Evolutionary conservation across 192 early-diverging fungal genomes (phyloP), one percentile per base, ranked within the genome.

Genomic region (Obelidium mucronatum): DNA sequence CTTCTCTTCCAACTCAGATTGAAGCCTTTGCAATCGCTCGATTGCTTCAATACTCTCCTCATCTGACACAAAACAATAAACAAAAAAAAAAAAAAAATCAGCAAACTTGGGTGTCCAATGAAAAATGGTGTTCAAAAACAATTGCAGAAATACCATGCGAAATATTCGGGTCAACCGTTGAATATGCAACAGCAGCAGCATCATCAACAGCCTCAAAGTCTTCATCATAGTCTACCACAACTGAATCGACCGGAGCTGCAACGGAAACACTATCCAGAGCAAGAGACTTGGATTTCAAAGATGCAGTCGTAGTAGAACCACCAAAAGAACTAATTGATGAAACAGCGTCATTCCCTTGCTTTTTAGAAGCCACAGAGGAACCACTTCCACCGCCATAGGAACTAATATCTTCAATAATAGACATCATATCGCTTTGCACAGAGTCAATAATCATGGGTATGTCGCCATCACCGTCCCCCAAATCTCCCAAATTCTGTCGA

Each of bases 371-470:
- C 0, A 28, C 55, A 22, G 22, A 28, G 48, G 8, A 8, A 8
- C 48, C 48, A 51, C 48, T 51, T 8, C 48, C 48, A 13, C 24
- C 69, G 54, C 69, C 69, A 40, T 34, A 72, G 24, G 69, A 72
- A 36, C 69, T 72, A 42, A 72, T 58, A 54, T 72, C 69, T 13
- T 72, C 69, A 15, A 72, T 22, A 22, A 58, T 17, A 11, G 69
- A 72, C 30, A 35, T 36, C 19, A 72, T 37, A 8, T 72, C 69
- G 54, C 52, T 72, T 58, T 72, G 54, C 11, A 72, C 40, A 13
- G 69, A 72, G 8, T 72, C 69, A 34, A 72, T 58, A 17, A 72
- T 13, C 58, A 56, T 54, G 24, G 69, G 54, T n/a, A 72, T 64
- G 8, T 33, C 40, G 8, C 6, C 36, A 6, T 31, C 31, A 19